Percentiles rank a stretch among this genome's conserved stretches.
Conservation (phyloP, 257 asterid species). For the Solanum tacnaense region DNA sequence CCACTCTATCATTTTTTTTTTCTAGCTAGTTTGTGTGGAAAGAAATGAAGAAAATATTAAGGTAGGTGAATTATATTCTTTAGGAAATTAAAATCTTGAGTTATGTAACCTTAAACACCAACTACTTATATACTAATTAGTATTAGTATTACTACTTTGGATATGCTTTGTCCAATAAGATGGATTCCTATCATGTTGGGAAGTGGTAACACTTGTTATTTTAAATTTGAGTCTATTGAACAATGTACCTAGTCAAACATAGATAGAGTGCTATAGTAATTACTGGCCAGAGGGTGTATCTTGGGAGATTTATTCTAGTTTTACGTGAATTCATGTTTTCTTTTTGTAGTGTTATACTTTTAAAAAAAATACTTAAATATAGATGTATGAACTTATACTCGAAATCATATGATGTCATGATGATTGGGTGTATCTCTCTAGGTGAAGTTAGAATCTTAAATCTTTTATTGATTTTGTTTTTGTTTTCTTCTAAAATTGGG, state of each 20-base stretch:
- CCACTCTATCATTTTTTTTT: constrained; percentile 31
- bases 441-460: background rate
- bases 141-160: background rate
- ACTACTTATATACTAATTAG: background rate
- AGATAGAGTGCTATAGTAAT: background rate
- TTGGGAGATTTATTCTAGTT: background rate
- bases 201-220: background rate
- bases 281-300: background rate
- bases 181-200: background rate
- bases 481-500: background rate
- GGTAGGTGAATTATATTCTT: background rate
- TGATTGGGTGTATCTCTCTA: background rate
- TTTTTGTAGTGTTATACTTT: too few species aligned
- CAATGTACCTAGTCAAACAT: background rate
- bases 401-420: too few species aligned
- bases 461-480: too few species aligned
- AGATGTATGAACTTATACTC: too few species aligned
- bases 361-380: too few species aligned
- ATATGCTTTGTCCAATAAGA: background rate
- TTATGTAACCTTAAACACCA: background rate
- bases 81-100: background rate
- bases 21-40: background rate
- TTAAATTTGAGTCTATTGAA: background rate
- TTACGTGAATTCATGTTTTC: background rate
- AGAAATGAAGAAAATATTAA: background rate